phyloP scores from a whole-genome alignment of 805 yeast genomes.

The Tetrapisispora arboricola region DNA sequence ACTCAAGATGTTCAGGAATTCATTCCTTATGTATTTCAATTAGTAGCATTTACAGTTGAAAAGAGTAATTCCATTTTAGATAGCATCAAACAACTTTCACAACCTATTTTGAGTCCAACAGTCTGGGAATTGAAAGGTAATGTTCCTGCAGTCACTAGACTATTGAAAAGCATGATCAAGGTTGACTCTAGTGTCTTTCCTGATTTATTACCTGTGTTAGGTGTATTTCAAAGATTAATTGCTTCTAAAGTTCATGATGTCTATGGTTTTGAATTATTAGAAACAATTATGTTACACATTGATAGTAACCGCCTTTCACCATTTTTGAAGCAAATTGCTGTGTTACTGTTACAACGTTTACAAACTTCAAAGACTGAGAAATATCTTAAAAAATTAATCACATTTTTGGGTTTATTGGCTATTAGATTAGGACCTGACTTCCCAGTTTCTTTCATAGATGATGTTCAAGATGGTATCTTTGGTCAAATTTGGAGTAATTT shows the following conservation, averaged over 20 bases:
- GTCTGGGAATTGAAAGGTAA: conserved; percentile 93
- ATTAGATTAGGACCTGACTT: conserved; percentile 42
- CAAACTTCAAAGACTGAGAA: conserved; percentile 76
- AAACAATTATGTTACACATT: conserved; percentile 50
- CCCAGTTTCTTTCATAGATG: conserved; percentile 54
- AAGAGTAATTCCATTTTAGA: conserved; percentile 45
- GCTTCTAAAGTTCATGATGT: conserved; percentile 74
- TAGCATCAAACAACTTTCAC: conserved; percentile 53
- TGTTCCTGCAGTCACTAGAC: conserved; percentile 82
- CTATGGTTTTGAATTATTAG: conserved; percentile 78
- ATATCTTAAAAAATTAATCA: conserved; percentile 58
- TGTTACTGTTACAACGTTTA: conserved; percentile 67
- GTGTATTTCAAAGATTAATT: conserved; percentile 91
- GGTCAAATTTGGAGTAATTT: conserved; percentile 39
- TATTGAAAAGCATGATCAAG: conserved; percentile 56
- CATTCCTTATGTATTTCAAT: conserved; percentile 84
- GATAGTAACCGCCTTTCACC: conserved; percentile 41
- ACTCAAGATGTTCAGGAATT: conserved; percentile 88
- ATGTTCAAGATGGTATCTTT: conserved; percentile 53
- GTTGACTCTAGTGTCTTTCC: conserved; percentile 28
- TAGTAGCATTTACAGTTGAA: conserved; percentile 71
- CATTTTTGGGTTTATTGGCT: conserved; percentile 48
- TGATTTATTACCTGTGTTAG: conserved; percentile 70
- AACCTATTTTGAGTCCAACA: conserved; percentile 79
- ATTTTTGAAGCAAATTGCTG: conserved; percentile 61